A percentile compares a stretch with the other conserved stretches of the same genome.
These are phyloP conservation scores for Tripterygium wilfordii DNA, from an alignment of 177 flowering plant genomes.

Conservation along the genomic window DNA sequence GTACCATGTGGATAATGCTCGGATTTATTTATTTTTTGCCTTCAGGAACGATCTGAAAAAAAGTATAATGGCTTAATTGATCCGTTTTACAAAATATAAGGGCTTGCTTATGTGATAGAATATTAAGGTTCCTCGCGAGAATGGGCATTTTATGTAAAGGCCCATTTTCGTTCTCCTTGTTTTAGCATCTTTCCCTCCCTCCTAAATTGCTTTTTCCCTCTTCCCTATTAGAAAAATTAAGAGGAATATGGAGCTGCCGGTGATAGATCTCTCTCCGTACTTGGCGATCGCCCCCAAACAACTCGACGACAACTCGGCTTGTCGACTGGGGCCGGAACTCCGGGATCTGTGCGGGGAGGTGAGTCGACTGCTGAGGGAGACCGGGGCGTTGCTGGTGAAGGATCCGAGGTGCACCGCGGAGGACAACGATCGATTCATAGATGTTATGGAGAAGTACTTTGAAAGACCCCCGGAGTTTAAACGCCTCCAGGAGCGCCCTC, in stretches of 20 bases:
- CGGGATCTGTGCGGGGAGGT: constrained; percentile 55
- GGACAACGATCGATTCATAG: constrained; percentile 89
- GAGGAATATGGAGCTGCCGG: constrained; percentile 85
- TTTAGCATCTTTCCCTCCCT: too few species aligned
- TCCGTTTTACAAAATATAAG: too few species aligned
- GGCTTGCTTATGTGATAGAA: too few species aligned
- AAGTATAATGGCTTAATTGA: too few species aligned
- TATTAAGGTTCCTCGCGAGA: too few species aligned
- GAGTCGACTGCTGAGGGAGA: constrained; percentile 65
- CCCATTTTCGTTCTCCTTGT: too few species aligned
- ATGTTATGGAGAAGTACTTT: constrained; percentile 95
- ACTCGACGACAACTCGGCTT: neutral
- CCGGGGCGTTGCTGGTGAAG: constrained; percentile 86
- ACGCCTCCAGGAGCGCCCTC: constrained; percentile 71
- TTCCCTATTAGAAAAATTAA: too few species aligned
- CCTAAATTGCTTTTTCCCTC: too few species aligned
- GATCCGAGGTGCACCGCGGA: constrained; percentile 84
- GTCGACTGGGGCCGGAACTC: constrained; percentile 17
- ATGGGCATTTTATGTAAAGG: too few species aligned
- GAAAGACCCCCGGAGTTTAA: constrained; percentile 64
- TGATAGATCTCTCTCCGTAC: constrained; percentile 66
- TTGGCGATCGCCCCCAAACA: constrained; percentile 21
- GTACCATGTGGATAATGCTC: too few species aligned
- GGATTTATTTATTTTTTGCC: too few species aligned
- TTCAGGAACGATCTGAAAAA: too few species aligned